Percentiles rank a stretch among this genome's conserved stretches.
phyloP scores from a whole-genome alignment of 164 flowering plant genomes.

The Liquidambar formosana region DNA sequence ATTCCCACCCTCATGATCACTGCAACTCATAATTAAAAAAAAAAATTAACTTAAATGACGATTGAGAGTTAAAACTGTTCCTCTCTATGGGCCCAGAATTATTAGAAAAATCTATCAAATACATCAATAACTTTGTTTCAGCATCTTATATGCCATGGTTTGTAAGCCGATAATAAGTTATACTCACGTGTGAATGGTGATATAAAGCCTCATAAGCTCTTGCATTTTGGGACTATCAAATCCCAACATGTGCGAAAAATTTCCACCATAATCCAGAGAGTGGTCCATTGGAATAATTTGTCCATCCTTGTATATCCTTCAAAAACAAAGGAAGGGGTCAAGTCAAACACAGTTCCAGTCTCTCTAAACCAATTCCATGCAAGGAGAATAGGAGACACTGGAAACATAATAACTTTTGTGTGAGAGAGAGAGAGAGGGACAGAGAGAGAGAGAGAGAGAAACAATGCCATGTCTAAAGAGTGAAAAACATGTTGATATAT shows the following conservation, averaged over 20 bases:
- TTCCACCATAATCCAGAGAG: conserved; percentile 91
- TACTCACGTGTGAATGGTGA: conserved; percentile 85
- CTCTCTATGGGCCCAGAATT: background rate
- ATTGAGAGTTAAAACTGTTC: no score
- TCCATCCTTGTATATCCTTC: conserved; percentile 83
- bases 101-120: background rate
- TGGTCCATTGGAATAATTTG: conserved; percentile 59
- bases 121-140: background rate
- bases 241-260: conserved; percentile 96
- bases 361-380: background rate
- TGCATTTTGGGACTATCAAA: conserved; percentile 86
- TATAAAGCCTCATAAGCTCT: conserved; percentile 96
- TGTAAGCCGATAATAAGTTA: background rate
- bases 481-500: background rate
- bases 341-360: background rate
- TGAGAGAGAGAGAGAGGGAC: background rate
- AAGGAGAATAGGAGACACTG: background rate
- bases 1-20: conserved; percentile 99
- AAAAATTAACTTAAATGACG: no score
- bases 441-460: no score
- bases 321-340: conserved; percentile 15
- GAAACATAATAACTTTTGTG: background rate
- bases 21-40: conserved; percentile 33
- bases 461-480: no score
- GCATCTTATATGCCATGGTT: background rate